Evolutionary conservation across 23 red algal genomes (phyloP).

Genomic region (Gracilaria domingensis): DNA sequence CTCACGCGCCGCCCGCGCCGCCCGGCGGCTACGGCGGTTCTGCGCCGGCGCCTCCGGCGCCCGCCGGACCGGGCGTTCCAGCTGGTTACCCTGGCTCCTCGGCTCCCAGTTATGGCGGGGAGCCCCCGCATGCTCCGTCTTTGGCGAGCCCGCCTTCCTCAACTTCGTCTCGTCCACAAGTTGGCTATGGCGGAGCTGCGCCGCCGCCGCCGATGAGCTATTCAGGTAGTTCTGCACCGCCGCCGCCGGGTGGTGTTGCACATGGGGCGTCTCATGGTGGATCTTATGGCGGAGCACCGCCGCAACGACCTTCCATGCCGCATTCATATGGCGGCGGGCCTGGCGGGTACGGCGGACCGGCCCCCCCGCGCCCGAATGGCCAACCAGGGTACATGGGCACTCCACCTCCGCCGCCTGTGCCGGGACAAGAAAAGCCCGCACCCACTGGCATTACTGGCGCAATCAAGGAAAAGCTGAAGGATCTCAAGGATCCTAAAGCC

Average conservation of each 20-base stretch:
- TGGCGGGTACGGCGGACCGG: background rate
- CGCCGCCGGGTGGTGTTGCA: background rate
- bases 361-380: conserved; percentile 12
- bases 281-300: background rate
- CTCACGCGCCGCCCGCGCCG: conserved; percentile 2
- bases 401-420: conserved; percentile 20
- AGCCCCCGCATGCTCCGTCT: background rate
- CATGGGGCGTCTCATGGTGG: background rate
- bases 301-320: background rate
- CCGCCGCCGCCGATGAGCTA: conserved; percentile 12
- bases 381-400: conserved; percentile 21
- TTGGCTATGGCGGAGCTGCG: background rate
- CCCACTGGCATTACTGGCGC: background rate
- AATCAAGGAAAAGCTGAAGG: conserved; percentile 24
- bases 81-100: background rate
- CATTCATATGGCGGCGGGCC: background rate
- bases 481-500: conserved; percentile 1
- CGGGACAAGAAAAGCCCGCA: background rate
- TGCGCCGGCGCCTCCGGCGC: background rate
- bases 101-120: background rate
- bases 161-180: background rate
- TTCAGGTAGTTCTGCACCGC: background rate
- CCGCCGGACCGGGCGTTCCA: background rate
- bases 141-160: background rate
- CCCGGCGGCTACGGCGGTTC: background rate